These are phyloP conservation scores for Mortierella sp. DNA, from an alignment of 371 early-diverging fungal species.

Conservation along the genomic window DNA sequence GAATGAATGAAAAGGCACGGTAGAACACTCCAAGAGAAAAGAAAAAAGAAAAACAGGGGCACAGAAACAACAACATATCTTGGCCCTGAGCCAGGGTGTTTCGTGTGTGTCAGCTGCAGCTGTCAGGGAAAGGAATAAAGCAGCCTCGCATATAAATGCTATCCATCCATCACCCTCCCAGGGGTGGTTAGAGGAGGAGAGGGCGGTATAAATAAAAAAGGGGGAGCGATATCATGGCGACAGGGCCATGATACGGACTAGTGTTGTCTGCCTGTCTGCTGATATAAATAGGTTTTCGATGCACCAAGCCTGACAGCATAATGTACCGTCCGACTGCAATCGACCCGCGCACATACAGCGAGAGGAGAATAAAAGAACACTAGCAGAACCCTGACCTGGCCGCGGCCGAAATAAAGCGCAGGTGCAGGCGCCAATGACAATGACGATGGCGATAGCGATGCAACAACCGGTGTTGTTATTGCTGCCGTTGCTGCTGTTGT, in stretches of 20 bases:
- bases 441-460: not conserved
- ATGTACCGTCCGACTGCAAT: too few species aligned
- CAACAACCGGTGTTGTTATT: not conserved
- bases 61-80: not conserved
- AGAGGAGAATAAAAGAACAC: not conserved
- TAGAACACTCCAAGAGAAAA: not conserved
- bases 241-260: not conserved
- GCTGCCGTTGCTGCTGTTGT: not conserved
- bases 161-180: not conserved
- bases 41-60: not conserved
- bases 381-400: not conserved
- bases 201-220: slow-evolving; percentile 1
- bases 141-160: not conserved
- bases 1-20: not conserved
- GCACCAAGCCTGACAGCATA: not conserved
- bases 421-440: not conserved
- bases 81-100: not conserved
- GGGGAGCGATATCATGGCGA: slow-evolving; percentile 6
- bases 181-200: not conserved
- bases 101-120: slow-evolving; percentile 5
- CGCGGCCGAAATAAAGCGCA: not conserved
- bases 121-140: not conserved
- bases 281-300: not conserved
- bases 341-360: not conserved
- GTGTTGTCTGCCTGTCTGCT: slow-evolving; percentile 1